phyloP scores from a whole-genome alignment of 2,329 filamentous ascomycete species.

The Colletotrichum noveboracense region DNA sequence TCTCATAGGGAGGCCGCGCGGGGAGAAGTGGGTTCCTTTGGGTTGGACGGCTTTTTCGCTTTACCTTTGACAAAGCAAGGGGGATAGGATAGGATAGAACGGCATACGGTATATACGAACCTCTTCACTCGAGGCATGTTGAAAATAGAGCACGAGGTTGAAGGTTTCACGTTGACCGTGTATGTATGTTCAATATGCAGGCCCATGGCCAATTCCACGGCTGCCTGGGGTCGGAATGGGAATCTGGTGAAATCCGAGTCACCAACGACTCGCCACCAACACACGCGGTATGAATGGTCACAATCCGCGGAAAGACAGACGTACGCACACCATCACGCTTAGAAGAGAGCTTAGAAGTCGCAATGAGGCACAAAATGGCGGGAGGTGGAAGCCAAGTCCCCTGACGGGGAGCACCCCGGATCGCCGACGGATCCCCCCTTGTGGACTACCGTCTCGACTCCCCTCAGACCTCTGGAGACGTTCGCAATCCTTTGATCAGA shows the following conservation, averaged over 20 bases:
- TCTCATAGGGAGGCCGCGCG: neutral
- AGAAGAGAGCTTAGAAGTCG: neutral
- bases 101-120: neutral
- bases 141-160: neutral
- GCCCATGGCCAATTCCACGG: neutral
- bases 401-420: neutral
- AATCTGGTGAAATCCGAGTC: neutral
- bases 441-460: neutral
- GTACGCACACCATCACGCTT: neutral
- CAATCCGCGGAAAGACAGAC: neutral
- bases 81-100: neutral
- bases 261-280: neutral
- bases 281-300: neutral
- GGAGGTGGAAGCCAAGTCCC: neutral
- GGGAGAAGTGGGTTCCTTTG: neutral
- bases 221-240: neutral
- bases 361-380: neutral
- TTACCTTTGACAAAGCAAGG: neutral
- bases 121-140: neutral
- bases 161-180: slow-evolving; percentile 2
- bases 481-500: neutral
- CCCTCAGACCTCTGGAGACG: neutral
- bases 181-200: neutral
- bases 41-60: neutral
- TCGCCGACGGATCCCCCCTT: neutral